phyloP scores from a whole-genome alignment of 306 rosid species.

The Ochetophila trinervis region DNA sequence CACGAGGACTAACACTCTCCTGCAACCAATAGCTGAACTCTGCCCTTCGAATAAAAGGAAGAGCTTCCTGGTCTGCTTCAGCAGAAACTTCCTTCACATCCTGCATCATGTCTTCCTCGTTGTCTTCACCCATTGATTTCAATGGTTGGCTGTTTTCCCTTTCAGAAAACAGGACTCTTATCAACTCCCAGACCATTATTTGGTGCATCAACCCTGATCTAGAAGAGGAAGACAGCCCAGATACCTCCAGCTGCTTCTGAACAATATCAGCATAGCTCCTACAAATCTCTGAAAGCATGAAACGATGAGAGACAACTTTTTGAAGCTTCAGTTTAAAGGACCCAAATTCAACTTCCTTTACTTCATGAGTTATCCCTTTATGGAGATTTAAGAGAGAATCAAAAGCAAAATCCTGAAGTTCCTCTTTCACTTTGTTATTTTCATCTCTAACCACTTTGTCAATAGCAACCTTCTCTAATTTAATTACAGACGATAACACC shows the following conservation, averaged over 20 bases:
- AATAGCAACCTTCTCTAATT: conserved; percentile 81
- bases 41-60: conserved; percentile 87
- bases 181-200: conserved; percentile 92
- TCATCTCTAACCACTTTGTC: conserved; percentile 87
- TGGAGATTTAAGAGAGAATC: conserved; percentile 73
- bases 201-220: conserved; percentile 73
- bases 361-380: conserved; percentile 61
- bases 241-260: conserved; percentile 72
- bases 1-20: conserved; percentile 77
- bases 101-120: conserved; percentile 95
- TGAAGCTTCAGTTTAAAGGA: conserved; percentile 68
- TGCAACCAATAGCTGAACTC: conserved; percentile 96
- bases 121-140: conserved; percentile 60
- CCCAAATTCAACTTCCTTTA: conserved; percentile 60
- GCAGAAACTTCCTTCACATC: conserved; percentile 58
- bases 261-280: conserved; percentile 70
- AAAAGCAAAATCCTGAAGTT: conserved; percentile 64
- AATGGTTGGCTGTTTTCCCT: conserved; percentile 49
- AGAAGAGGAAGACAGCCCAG: conserved; percentile 60
- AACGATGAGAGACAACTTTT: conserved; percentile 60
- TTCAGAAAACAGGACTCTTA: conserved; percentile 82
- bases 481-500: conserved; percentile 69
- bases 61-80: conserved; percentile 76
- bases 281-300: conserved; percentile 65
- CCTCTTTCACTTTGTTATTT: conserved; percentile 62